Base-by-base conservation (phyloP, 768 basidiomycete genomes). In the Asterophora lycoperdoides region DNA sequence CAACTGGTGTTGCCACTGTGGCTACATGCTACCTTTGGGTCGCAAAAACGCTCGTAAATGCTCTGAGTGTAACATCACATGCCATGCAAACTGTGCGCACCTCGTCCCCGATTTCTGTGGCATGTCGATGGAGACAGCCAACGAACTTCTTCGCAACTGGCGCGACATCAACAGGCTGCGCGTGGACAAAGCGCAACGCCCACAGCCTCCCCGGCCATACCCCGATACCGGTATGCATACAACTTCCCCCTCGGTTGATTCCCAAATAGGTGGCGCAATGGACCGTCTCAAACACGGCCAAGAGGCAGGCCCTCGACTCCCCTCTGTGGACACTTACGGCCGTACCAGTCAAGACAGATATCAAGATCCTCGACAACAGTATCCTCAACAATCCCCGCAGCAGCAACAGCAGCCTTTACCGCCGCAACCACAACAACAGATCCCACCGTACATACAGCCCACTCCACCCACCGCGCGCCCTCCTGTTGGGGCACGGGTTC, bases 1-100 rank as follows among this genome's bases (percentile, higher is more conserved):
- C 14, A 97, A 95, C 62, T 99, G 96, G 96, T 99, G 96, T 68
- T 99, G 96, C 65, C 96, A 99, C 66, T 99, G 96, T 65, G 96
- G 96, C 54, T 96, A 94, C 62, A 94, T 99, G 80, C 79, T 96
- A 19, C 94, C 96, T 47, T 80, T 98, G 41, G 95, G 95, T 44
- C 84, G 94, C 56, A 98, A 98, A 76, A 95, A 97, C 65, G 88
- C 95, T 17, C 84, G 93, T 48, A 89, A 88, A 68, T 99, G 96
- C 66, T 84, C 90, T 0, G 95, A 98, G 66, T 99, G 96, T 70
- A 83, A 87, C 60, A 84, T 98, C 57, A 97, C 95, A 39, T 97
- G 93, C 60, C 96, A 99, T 68, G 93, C 92, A 15, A 89, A 93
- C 55, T 99, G 96, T 69, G 90, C 93, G 1, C 96, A 99, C 66